Evolutionary conservation across 2,329 filamentous ascomycete species (phyloP), one percentile per base, ranked within the genome.

Genomic region (Akanthomyces dipterigenus): DNA sequence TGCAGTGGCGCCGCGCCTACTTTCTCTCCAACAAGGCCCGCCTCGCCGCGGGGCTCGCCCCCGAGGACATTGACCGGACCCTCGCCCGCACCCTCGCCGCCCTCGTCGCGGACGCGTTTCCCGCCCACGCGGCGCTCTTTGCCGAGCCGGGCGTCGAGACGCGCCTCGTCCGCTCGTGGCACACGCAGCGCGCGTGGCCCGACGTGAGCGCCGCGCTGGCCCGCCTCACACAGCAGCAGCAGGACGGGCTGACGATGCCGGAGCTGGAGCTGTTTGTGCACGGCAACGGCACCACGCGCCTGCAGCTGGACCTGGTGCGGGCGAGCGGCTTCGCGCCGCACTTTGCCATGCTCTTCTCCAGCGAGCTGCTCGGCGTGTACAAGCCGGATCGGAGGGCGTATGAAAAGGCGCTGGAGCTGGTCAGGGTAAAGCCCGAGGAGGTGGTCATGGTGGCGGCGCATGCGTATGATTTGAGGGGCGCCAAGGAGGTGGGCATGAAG

Each of bases 321-420:
- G 82, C 76, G 0, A 78, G 80, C 1, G 76, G 75, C 0, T 66
- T 84, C 49, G 65, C 63, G 1, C n/a, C 3, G 18, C 49, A 51
- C 11, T 84, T 84, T 69, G 68, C 82, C 63, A 78, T 80, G 74
- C 64, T 85, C 1, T 79, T 84, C 59, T 83, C 80, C 0, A 80
- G 77, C 40, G 74, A 84, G 68, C 69, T 84, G 3, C 64, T 84
- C 0, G 78, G 78, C 0, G 65, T 76, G 3, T 78, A 77, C 63
- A 82, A 84, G 62, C 82, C 82, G 1, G 75, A 72, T 16, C 73
- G 75, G 0, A 75, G 74, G 8, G 77, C 72, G 8, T 85, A 84
- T 65, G 55, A 66, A 8, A 79, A 76, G 61, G 77, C 73, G 0
- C 64, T 83, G 57, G 67, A 76, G 12, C 67, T 84, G 3, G 70